phyloP scores from a whole-genome alignment of 108 stramenopile genomes.

The Stephanodiscus triporus region DNA sequence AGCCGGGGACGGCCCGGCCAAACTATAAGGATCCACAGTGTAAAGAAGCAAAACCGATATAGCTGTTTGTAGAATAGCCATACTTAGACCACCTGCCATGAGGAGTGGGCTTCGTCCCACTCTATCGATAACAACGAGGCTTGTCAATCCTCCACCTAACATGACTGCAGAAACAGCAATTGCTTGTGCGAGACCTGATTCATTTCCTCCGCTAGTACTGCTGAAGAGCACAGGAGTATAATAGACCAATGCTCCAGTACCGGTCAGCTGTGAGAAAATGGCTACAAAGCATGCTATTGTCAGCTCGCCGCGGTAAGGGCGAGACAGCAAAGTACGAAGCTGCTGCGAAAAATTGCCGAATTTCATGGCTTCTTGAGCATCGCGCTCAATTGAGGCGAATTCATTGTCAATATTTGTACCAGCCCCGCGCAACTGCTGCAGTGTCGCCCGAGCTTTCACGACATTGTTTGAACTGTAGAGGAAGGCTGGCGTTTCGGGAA shows the following conservation, averaged over 20 bases:
- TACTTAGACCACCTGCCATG: not conserved
- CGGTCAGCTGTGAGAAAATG: no score
- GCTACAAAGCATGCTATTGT: not conserved
- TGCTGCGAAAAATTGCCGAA: slow-evolving; percentile 3
- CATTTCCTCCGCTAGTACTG: not conserved
- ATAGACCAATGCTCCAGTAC: no score
- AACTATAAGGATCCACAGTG: not conserved
- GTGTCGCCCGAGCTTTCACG: not conserved
- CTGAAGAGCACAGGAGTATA: no score
- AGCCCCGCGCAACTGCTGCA: slow-evolving; percentile 1
- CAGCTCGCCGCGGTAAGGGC: slow-evolving; percentile 14
- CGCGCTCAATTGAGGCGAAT: not conserved
- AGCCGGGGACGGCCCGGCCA: not conserved
- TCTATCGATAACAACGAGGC: slow-evolving; percentile 1
- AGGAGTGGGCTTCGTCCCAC: not conserved
- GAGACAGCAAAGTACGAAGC: slow-evolving; percentile 4
- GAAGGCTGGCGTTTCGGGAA: slow-evolving; percentile 11
- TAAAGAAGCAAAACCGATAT: not conserved
- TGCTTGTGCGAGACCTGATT: not conserved
- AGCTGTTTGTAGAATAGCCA: not conserved
- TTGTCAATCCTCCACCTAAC: slow-evolving; percentile 1
- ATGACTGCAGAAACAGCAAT: not conserved
- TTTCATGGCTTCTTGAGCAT: slow-evolving; percentile 1
- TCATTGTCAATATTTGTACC: slow-evolving; percentile 13
- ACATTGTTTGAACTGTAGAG: not conserved